These are phyloP conservation scores for Dysphania ambrosioides DNA, from an alignment of 148 eudicot genomes.

Conservation along the genomic window DNA sequence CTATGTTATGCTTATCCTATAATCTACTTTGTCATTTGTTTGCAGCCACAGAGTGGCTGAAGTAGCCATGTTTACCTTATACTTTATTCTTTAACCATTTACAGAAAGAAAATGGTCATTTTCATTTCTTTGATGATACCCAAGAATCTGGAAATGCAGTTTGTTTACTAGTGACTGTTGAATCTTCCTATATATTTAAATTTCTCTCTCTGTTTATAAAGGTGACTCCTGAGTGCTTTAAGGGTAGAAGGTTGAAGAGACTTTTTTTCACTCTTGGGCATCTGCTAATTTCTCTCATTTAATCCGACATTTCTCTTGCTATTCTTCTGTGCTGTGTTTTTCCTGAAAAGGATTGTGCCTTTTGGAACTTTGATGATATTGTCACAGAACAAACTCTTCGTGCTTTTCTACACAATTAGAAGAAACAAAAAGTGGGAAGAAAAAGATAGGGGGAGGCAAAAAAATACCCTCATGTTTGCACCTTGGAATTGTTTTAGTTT, in stretches of 20 bases:
- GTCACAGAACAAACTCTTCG: background rate
- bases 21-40: background rate
- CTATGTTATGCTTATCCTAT: background rate
- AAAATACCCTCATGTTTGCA: background rate
- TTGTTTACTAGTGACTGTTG: background rate
- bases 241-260: background rate
- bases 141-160: background rate
- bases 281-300: too few relatives aligned
- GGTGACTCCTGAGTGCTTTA: background rate
- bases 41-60: background rate
- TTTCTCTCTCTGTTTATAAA: background rate
- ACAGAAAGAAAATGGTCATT: background rate
- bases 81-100: background rate
- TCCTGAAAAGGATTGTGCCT: background rate
- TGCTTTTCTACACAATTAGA: background rate
- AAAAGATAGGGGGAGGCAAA: background rate
- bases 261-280: background rate
- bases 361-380: background rate
- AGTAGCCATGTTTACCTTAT: background rate
- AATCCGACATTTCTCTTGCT: background rate
- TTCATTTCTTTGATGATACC: background rate
- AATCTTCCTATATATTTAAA: background rate
- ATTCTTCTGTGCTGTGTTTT: background rate
- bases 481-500: too few relatives aligned
- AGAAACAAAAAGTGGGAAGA: background rate